Evolutionary conservation across 768 basidiomycete species (phyloP), one percentile per base, ranked within the genome.

Genomic region (Tylopilus sp.): DNA sequence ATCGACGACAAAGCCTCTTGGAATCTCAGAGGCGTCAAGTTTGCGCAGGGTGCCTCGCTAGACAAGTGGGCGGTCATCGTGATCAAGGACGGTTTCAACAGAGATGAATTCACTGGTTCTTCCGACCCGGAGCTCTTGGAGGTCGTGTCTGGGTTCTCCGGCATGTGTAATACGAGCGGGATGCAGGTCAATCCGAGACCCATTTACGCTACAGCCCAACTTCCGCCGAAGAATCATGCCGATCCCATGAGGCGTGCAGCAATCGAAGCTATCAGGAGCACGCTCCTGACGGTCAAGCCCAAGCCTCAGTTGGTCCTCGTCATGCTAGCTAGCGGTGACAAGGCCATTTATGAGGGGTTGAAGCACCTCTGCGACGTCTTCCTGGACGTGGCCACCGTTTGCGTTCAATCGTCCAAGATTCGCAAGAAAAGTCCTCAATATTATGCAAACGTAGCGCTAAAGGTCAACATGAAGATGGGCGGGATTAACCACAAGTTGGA

Each of bases 391-490:
- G 59, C 81, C 10, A 88, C 85, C 13, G 81, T 91, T 5, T 92
- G 89, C 56, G 86, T 86, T 12, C 88, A 89, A 50, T 72, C 81
- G 1, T 68, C 71, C 25, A 91, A 89, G 68, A 79, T 92, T 59
- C 75, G 82, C 54, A 89, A 82, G 65, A 78, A 83, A 48, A 80
- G 68, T 55, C 56, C 68, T 12, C 79, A 80, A 48, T 80, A 82
- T 55, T 77, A 71, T 52, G 80, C 80, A 40, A 80, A 79, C 46
- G 78, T 81, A 30, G 79, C 78, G 0, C 58, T 81, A 13, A 82
- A 81, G 60, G 62, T 81, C 18, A 81, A 81, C 60, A 77, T 77
- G 69, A 81, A 81, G 57, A 59, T 79, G 50, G 80, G 79, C 3
- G 80, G 79, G 18, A 61, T 79, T 44, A 81, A 81, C 50, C 79